Evolutionary conservation across 2,329 filamentous ascomycete species (phyloP), one percentile per base, ranked within the genome.

Genomic region (Pezizomycotina sp.): DNA sequence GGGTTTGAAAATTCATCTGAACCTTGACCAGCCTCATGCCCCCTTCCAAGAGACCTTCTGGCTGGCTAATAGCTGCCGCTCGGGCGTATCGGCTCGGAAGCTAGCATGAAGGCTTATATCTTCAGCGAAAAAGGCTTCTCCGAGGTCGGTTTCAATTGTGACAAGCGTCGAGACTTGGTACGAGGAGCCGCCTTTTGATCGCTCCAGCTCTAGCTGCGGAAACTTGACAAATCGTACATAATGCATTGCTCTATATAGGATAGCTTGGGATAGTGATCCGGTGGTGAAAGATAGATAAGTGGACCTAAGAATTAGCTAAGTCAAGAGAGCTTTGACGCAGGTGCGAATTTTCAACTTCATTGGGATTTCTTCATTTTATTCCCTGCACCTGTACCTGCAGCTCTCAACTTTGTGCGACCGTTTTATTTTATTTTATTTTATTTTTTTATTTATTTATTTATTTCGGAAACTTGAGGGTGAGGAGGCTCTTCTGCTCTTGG

Each of bases 91-190:
- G 13, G 31, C 31, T 9, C 41, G 39, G 10, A 51, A 30, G 9
- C 37, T 42, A n/a, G 36, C 45, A 4, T 42, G 40, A 19, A 51
- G 26, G 2, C 31, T 37, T 27, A 25, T 23, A 36, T 47, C 43
- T 14, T 33, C 38, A 15, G 28, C 23, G 20, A 48, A 42, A 38
- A 76, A 74, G 1, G 63, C 63, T 48, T 77, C 73, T 12, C 75
- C 75, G 5, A 80, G 60, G 51, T 80, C 75, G 15, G 73, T 77
- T 7, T 72, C 74, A 50, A 79, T 64, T 24, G 73, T 74, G 40
- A 78, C 59, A 19, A 71, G 59, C 30, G 63, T 58, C 42, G 58
- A 64, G 37, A 71, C 9, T 21, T 14, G 7, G 27, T n/a, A n/a
- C n/a, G n/a, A n/a, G n/a, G n/a, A n/a, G n/a, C n/a, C n/a, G 10